These are phyloP conservation scores for Globisporangium sylvaticum DNA, from an alignment of 352 stramenopile genomes.

Conservation along the genomic window DNA sequence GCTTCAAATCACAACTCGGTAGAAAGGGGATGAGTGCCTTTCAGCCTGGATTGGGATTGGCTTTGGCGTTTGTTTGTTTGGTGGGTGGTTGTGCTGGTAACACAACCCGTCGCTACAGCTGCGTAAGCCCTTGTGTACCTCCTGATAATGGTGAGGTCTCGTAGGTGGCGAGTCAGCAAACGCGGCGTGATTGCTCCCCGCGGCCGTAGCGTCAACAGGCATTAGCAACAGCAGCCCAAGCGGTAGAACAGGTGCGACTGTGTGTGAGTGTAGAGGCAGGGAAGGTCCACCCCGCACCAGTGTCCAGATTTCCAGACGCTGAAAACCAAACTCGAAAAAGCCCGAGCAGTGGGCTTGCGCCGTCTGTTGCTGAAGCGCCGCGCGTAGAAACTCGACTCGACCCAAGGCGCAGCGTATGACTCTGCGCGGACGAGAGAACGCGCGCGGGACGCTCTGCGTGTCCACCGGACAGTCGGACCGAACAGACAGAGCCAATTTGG, in stretches of 20 bases:
- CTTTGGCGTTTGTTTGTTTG: too few relatives aligned
- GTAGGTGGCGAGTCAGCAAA: background rate
- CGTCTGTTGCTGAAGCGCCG: too few relatives aligned
- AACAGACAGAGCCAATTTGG: background rate
- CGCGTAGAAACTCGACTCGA: background rate
- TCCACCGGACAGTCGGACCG: background rate
- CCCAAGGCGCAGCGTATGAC: background rate
- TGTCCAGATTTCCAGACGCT: too few relatives aligned
- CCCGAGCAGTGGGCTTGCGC: too few relatives aligned
- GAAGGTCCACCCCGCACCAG: too few relatives aligned
- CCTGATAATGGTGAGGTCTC: too few relatives aligned
- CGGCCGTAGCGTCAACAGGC: background rate
- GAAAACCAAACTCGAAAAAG: too few relatives aligned
- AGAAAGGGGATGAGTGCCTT: constrained; percentile 1
- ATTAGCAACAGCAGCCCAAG: background rate
- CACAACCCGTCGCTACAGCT: background rate
- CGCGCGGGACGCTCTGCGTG: background rate
- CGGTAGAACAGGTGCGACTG: too few relatives aligned
- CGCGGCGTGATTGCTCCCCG: background rate
- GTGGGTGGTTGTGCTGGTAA: too few relatives aligned
- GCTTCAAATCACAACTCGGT: background rate
- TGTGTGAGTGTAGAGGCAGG: too few relatives aligned
- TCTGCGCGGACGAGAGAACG: constrained; percentile 2
- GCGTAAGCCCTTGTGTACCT: too few relatives aligned
- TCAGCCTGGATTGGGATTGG: too few relatives aligned